Conservation (phyloP, 192 early-diverging fungal species). For the Coemansia guatemalensis region DNA sequence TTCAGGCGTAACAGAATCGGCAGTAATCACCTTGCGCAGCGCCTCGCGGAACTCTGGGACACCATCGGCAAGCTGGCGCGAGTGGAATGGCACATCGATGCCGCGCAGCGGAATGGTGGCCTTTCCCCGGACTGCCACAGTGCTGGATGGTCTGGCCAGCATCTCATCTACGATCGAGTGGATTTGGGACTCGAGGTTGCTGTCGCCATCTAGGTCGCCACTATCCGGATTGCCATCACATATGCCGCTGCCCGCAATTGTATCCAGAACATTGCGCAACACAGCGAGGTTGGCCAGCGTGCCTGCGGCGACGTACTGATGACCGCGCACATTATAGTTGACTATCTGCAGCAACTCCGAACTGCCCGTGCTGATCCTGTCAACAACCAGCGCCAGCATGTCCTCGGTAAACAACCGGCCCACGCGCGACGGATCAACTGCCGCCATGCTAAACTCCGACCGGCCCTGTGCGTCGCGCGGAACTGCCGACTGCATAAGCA, state of each 20-base stretch:
- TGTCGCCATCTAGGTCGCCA: not conserved
- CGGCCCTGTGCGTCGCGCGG: slow-evolving; percentile 70
- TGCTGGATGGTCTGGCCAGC: slow-evolving; percentile 60
- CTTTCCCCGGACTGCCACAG: slow-evolving; percentile 72
- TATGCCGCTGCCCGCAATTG: not conserved
- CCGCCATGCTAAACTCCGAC: slow-evolving; percentile 92
- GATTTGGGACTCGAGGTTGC: slow-evolving; percentile 12
- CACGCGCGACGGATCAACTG: slow-evolving; percentile 86
- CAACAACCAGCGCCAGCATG: slow-evolving; percentile 38
- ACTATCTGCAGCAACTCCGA: slow-evolving; percentile 83
- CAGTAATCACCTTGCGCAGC: not conserved
- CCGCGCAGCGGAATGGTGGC: slow-evolving; percentile 80
- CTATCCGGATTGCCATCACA: too few relatives aligned
- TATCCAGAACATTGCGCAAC: slow-evolving; percentile 30
- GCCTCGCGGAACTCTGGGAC: not conserved
- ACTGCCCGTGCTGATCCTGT: slow-evolving; percentile 64
- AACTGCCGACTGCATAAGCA: slow-evolving; percentile 96
- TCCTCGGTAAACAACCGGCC: slow-evolving; percentile 55
- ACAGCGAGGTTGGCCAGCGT: slow-evolving; percentile 70
- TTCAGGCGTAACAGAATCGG: not conserved
- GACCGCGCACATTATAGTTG: slow-evolving; percentile 92
- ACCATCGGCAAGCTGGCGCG: not conserved
- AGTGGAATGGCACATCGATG: slow-evolving; percentile 6
- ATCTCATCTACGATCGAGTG: slow-evolving; percentile 71
- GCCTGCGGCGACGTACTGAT: slow-evolving; percentile 91